phyloP scores from a whole-genome alignment of 2,329 filamentous ascomycete species.

The Hysterium pulicare region DNA sequence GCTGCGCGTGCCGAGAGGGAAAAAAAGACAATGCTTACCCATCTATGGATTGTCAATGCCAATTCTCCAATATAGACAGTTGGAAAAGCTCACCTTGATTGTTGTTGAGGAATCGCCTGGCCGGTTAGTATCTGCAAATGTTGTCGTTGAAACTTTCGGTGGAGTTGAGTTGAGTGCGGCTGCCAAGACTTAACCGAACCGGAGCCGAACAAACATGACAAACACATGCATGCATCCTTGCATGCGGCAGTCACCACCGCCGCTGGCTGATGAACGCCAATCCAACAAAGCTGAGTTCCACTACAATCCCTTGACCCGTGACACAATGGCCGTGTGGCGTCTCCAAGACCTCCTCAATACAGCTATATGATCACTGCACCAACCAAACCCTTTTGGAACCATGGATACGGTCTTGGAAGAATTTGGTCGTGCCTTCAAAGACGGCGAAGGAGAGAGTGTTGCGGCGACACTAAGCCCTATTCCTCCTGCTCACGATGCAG shows the following conservation, averaged over 20 bases:
- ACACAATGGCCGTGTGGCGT: not conserved
- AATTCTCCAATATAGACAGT: slow-evolving; percentile 15
- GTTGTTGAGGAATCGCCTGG: slow-evolving; percentile 47
- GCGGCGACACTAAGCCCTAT: slow-evolving; percentile 73
- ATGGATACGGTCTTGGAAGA: slow-evolving; percentile 75
- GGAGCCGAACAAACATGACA: slow-evolving; percentile 19
- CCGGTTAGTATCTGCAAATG: slow-evolving; percentile 16
- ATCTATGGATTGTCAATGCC: slow-evolving; percentile 48
- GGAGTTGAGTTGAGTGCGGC: slow-evolving; percentile 7
- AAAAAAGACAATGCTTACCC: slow-evolving; percentile 52
- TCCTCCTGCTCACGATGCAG: slow-evolving; percentile 58
- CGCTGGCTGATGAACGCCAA: slow-evolving; percentile 6
- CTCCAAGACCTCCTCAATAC: not conserved
- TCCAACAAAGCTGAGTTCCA: slow-evolving; percentile 23
- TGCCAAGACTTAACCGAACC: slow-evolving; percentile 12
- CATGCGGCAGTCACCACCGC: too few relatives aligned
- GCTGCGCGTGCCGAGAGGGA: slow-evolving; percentile 19
- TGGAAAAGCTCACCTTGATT: slow-evolving; percentile 49
- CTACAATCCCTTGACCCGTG: not conserved
- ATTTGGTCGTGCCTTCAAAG: slow-evolving; percentile 66
- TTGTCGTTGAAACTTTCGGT: slow-evolving; percentile 16
- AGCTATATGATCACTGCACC: not conserved
- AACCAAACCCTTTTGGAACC: not conserved
- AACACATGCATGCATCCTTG: too few relatives aligned
- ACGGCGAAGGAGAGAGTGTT: slow-evolving; percentile 67